Conservation (phyloP, 2,329 filamentous ascomycete species). For the Monosporascus sp. region DNA sequence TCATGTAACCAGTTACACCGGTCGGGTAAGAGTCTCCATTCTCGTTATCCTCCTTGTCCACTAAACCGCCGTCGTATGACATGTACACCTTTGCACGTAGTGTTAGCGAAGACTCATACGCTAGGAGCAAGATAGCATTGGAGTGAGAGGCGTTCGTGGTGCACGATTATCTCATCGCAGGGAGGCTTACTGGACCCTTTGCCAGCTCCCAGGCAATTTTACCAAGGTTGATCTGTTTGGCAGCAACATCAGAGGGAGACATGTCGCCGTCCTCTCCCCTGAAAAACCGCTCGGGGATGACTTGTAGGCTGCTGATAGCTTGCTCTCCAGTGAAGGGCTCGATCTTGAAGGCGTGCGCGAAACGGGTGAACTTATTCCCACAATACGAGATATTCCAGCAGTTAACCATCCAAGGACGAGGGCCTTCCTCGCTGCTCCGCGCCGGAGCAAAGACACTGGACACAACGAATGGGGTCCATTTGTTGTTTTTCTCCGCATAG, state of each 20-base stretch:
- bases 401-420: slow-evolving; percentile 20
- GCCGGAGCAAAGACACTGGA: slow-evolving; percentile 22
- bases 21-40: slow-evolving; percentile 17
- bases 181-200: slow-evolving; percentile 29
- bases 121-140: background rate
- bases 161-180: no score
- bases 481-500: slow-evolving; percentile 34
- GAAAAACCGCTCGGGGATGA: slow-evolving; percentile 39
- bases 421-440: background rate
- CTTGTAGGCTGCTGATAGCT: slow-evolving; percentile 32
- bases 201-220: slow-evolving; percentile 42
- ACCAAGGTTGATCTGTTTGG: slow-evolving; percentile 35
- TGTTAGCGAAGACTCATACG: background rate
- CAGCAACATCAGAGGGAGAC: slow-evolving; percentile 24
- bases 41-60: slow-evolving; percentile 20
- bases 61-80: slow-evolving; percentile 38
- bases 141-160: no score
- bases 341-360: slow-evolving; percentile 31
- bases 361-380: slow-evolving; percentile 29
- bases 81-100: slow-evolving; percentile 30
- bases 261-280: slow-evolving; percentile 27
- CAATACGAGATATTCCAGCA: slow-evolving; percentile 38
- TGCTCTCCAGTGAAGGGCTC: slow-evolving; percentile 38
- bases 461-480: slow-evolving; percentile 38
- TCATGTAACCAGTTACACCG: slow-evolving; percentile 25